Base-by-base conservation (phyloP, 345 rosid species). In the Sonneratia alba region DNA sequence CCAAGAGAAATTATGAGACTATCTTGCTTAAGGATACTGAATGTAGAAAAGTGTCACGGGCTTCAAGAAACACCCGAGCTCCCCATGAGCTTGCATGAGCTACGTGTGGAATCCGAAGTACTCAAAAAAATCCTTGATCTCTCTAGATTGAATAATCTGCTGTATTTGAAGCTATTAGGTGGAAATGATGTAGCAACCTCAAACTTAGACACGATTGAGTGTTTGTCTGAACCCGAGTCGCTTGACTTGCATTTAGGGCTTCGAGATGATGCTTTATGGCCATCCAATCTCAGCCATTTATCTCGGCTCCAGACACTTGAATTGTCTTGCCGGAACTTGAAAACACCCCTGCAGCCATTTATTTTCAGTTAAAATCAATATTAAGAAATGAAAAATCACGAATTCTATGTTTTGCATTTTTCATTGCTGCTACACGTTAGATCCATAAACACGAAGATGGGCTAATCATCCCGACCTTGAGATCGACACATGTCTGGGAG, bases 111-210 rank as follows among this genome's bases (percentile, higher is more conserved):
- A 48, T 55, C 72, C 27, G 14, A 0, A 0, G 3, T 0, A 3
- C 42, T 12, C 40, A 36, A 9, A 24, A 70, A n/a, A 55, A 32
- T 70, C 22, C 64, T 32, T 0, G 18, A 55, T 59, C 45, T 70
- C 59, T 70, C 42, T n/a, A 55, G 59, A 18, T 18, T 55, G 72
- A 70, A 34, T 24, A 70, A 70, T 21, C 48, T 70, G 53, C n/a
- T 34, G 0, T 16, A 36, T 9, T 36, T 55, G 19, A 61, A 22
- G 66, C 1, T 61, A n/a, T 2, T n/a, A 13, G 65, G 32, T 59
- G 65, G 65, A 21, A 59, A 32, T 59, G 4, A 59, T 7, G 0
- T 70, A 24, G 18, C 34, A 51, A 19, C 40, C 27, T 70, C 64
- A 34, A 70, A 57, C 22, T 16, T 55, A 32, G 65, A 37, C 34